phyloP scores from a whole-genome alignment of 805 yeast genomes.

The Candida ponderosae region DNA sequence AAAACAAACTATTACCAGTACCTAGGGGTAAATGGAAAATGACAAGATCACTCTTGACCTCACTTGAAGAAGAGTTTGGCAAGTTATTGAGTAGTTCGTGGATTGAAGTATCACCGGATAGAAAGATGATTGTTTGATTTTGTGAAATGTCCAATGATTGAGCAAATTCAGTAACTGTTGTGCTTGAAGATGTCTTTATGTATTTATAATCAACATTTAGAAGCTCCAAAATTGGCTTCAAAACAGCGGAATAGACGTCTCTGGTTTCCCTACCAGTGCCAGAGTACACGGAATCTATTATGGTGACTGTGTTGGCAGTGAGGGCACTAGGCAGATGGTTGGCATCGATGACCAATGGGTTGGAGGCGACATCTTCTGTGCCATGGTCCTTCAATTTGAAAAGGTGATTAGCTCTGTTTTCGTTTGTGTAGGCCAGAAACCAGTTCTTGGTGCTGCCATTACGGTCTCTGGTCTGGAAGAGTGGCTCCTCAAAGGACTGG shows the following conservation, averaged over 20 bases:
- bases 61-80: constrained; percentile 3
- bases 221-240: constrained; percentile 38
- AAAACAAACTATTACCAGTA: constrained; percentile 77
- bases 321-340: constrained; percentile 5
- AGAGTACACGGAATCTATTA: constrained; percentile 28
- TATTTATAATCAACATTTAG: constrained; percentile 31
- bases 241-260: constrained; percentile 33
- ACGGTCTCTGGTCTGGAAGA: too few relatives aligned
- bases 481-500: too few relatives aligned
- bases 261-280: constrained; percentile 26
- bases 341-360: not conserved
- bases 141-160: constrained; percentile 13
- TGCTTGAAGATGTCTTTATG: constrained; percentile 31
- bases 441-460: too few relatives aligned
- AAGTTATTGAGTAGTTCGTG: constrained; percentile 63
- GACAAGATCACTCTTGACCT: constrained; percentile 7
- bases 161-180: constrained; percentile 36
- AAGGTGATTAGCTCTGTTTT: too few relatives aligned
- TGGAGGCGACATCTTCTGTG: too few relatives aligned
- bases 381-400: too few relatives aligned
- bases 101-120: constrained; percentile 85
- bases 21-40: constrained; percentile 58
- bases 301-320: constrained; percentile 9
- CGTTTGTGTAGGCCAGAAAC: not conserved
- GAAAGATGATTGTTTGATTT: constrained; percentile 40